These are phyloP conservation scores for Verticillium albo-atrum DNA, from an alignment of 2,329 filamentous ascomycete species.

Conservation along the genomic window DNA sequence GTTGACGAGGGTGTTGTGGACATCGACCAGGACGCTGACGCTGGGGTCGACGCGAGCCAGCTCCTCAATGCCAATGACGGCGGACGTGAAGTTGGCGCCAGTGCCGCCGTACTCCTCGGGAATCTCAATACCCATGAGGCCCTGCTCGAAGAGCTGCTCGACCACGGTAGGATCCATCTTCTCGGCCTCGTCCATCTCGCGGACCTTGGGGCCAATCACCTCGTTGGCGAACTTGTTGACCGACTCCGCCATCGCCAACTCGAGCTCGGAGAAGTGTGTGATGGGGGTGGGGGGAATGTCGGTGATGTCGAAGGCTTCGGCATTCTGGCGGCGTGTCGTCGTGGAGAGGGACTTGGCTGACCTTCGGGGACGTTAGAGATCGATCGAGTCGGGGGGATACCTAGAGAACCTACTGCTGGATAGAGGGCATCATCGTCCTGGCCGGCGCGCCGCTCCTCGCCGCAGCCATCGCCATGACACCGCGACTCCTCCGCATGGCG, in stretches of 20 bases:
- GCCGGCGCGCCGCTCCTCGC: constrained; percentile 16
- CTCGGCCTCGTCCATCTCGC: constrained; percentile 97
- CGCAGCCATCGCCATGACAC: constrained; percentile 18
- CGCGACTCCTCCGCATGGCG: constrained; percentile 40
- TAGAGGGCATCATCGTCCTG: constrained; percentile 8
- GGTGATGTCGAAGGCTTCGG: constrained; percentile 55
- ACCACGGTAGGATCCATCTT: constrained; percentile 84
- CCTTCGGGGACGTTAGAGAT: constrained; percentile 5
- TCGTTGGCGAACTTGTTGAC: constrained; percentile 90
- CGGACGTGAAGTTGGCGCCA: constrained; percentile 97
- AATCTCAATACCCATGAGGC: constrained; percentile 95
- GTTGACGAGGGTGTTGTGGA: constrained; percentile 97
- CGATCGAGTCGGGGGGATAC: background rate
- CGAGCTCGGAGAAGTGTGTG: constrained; percentile 85
- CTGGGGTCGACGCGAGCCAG: constrained; percentile 89
- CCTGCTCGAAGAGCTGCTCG: constrained; percentile 94
- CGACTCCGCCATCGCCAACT: constrained; percentile 79
- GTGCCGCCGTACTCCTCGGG: constrained; percentile 95
- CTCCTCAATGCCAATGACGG: constrained; percentile 96
- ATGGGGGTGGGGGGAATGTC: constrained; percentile 88
- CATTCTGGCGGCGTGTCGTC: constrained; percentile 49
- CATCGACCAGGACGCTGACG: constrained; percentile 91
- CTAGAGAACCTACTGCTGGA: constrained; percentile 22
- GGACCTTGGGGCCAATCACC: constrained; percentile 81
- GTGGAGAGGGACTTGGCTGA: constrained; percentile 54